These are phyloP conservation scores for Eucalyptus virginea DNA, from an alignment of 345 rosid genomes.

Conservation along the genomic window DNA sequence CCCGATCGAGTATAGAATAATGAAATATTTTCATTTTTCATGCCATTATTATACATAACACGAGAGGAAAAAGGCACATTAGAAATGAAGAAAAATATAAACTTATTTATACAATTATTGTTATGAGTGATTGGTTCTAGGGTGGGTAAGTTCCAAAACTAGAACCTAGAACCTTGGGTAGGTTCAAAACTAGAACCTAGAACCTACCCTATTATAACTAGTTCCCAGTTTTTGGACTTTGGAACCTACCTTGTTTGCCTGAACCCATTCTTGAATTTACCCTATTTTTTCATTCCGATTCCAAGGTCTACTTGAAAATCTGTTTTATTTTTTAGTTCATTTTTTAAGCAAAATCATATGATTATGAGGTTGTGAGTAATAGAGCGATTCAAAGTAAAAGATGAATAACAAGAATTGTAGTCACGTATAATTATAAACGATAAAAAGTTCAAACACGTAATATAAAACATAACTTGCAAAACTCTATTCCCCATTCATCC, in stretches of 20 bases:
- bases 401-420: too few relatives aligned
- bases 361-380: background rate
- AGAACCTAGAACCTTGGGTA: fast-evolving
- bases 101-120: background rate
- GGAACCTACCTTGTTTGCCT: background rate
- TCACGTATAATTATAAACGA: too few relatives aligned
- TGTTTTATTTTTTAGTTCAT: background rate
- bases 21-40: background rate
- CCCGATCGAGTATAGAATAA: background rate
- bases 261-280: fast-evolving
- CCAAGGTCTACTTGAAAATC: fast-evolving
- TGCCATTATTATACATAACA: background rate
- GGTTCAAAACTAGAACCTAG: fast-evolving
- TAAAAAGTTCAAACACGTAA: too few relatives aligned
- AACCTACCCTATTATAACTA: background rate
- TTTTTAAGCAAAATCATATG: too few relatives aligned
- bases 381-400: too few relatives aligned
- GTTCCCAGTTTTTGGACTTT: background rate
- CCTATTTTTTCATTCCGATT: fast-evolving
- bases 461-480: too few relatives aligned
- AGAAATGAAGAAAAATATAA: background rate
- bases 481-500: too few relatives aligned
- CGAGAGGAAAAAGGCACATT: background rate
- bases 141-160: fast-evolving
- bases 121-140: fast-evolving